Conservation (phyloP, 371 early-diverging fungal genomes). For the Dentiscutata heterogama region DNA sequence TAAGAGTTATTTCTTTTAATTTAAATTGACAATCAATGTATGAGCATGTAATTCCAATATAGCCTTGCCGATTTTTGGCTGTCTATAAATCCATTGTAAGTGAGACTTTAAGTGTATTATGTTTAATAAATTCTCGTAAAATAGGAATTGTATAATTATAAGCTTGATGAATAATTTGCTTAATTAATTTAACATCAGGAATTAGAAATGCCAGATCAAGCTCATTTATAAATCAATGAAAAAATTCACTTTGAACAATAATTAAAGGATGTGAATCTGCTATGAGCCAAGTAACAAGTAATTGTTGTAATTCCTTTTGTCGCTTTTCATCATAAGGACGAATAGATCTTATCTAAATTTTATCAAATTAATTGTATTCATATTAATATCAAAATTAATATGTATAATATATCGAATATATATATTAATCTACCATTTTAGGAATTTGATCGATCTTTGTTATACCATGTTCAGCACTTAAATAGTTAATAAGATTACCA, state of each 20-base stretch:
- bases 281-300: background rate
- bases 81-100: background rate
- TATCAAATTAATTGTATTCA: background rate
- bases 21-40: background rate
- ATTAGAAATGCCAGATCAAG: background rate
- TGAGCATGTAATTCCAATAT: background rate
- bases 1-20: no score
- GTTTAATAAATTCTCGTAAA: no score
- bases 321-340: background rate
- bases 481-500: background rate
- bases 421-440: background rate
- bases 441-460: background rate
- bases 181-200: slow-evolving; percentile 7
- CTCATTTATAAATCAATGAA: background rate
- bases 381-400: background rate
- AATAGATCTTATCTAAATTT: background rate
- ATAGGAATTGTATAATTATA: no score
- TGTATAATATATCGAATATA: no score
- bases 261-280: background rate
- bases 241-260: background rate
- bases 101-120: no score
- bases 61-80: background rate
- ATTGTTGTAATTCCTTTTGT: background rate
- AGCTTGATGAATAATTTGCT: background rate
- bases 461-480: background rate